Base-by-base conservation (phyloP, 2,329 filamentous ascomycete species). In the Leptodontidium sp. region DNA sequence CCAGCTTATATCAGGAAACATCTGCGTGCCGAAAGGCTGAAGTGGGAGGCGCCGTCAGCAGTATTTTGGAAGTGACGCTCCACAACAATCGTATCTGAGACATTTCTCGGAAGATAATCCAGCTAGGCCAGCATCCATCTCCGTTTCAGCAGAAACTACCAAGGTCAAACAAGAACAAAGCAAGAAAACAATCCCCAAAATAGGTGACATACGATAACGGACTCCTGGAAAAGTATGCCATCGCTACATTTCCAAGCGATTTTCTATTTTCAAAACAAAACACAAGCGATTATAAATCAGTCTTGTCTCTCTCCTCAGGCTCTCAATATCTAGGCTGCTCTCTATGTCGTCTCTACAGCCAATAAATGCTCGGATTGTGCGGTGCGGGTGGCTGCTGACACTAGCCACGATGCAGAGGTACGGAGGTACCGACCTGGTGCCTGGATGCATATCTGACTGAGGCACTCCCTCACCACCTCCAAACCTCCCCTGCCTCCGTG, bases 341-440 rank as follows among this genome's bases (percentile, higher is more conserved):
- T 52, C 4, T 52, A 14, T 15, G 26, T 29, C 21, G 24, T 14
- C 3, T 52, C 4, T 26, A 29, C 9, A 7, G 1, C 21, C 21
- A 52, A 29, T 26, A 9, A 52, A 8, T 14, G 24, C 21, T 24
- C 38, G 4, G 38, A 40, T 7, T 11, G 11, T 40, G 38, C 38
- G 38, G 8, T 52, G 49, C 49, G 49, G 24, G 49, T 14, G 49
- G 49, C 49, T 52, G 49, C 49, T 52, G 49, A 50, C 47, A 50
- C 47, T 26, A 26, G 21, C 49, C 12, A 52, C 9, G 24, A 40
- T 40, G 38, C 38, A 6, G 24, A 52, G 21, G 49, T 29, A 52
- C 49, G 49, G 49, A 12, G 49, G 24, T 26, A 52, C 49, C 49
- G 49, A 52, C 49, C 26, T 24, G 49, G 24, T 52, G 49, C 49